These are phyloP conservation scores for Candida vaughaniae DNA, from an alignment of 805 yeast genomes.

Conservation along the genomic window DNA sequence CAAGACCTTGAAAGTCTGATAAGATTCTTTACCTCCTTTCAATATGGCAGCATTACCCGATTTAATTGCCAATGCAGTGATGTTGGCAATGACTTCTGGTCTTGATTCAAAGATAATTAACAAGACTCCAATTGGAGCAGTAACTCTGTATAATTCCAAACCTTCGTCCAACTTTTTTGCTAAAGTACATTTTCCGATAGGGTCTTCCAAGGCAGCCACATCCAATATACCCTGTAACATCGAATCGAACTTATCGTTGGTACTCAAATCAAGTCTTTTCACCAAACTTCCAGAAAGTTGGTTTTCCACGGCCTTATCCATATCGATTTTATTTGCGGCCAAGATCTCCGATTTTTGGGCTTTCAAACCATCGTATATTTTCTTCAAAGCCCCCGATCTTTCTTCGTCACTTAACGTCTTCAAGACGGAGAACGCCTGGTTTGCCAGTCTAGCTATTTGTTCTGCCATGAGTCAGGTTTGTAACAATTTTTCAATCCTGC, in stretches of 20 bases:
- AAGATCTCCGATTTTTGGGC: slow-evolving; percentile 61
- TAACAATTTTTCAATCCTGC: not conserved
- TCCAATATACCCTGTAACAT: slow-evolving; percentile 95
- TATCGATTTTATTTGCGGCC: slow-evolving; percentile 71
- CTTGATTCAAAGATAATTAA: slow-evolving; percentile 92
- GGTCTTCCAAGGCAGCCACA: slow-evolving; percentile 86
- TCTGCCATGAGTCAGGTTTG: slow-evolving; percentile 7
- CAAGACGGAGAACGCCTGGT: slow-evolving; percentile 75
- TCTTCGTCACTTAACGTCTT: slow-evolving; percentile 74
- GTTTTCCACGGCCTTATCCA: slow-evolving; percentile 63
- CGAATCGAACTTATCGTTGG: slow-evolving; percentile 81
- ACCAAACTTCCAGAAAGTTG: slow-evolving; percentile 68
- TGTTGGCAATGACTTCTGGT: slow-evolving; percentile 98
- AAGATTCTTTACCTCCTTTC: slow-evolving; percentile 95
- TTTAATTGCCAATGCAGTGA: slow-evolving; percentile 91
- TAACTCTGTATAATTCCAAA: slow-evolving; percentile 74
- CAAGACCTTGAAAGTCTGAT: slow-evolving; percentile 80
- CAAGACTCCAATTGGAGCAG: slow-evolving; percentile 93
- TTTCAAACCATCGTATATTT: slow-evolving; percentile 68
- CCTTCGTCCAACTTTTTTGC: slow-evolving; percentile 88
- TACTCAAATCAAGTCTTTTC: slow-evolving; percentile 80
- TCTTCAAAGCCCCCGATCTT: slow-evolving; percentile 69
- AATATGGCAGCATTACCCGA: slow-evolving; percentile 96
- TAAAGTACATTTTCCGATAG: slow-evolving; percentile 84
- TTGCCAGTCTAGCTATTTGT: slow-evolving; percentile 73